Evolutionary conservation across 2,329 filamentous ascomycete genomes (phyloP), one percentile per base, ranked within the genome.

Genomic region (Trichoderma guizhouense): DNA sequence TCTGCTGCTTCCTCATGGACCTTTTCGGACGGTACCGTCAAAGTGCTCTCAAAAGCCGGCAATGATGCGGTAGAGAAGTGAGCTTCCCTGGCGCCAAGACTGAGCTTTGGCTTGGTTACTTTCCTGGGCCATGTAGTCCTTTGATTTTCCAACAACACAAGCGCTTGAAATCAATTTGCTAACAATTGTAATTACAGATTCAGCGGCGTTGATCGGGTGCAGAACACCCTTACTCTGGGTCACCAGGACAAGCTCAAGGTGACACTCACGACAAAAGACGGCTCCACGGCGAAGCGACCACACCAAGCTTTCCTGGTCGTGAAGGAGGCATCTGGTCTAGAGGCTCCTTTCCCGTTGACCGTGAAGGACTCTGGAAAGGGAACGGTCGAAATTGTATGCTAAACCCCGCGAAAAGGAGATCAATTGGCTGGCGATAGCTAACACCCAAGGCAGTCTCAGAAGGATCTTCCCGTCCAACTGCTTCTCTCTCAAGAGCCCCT

Each of bases 231-330:
- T 55, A 82, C 86, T 12, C 85, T 98, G 74, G 89, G 90, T 74
- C 82, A 86, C 69, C 81, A 88, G 69, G 94, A 97, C 79, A 90
- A 90, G 55, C 85, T 98, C 79, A 97, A 96, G 85, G 84, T 99
- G 75, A 83, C 90, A 75, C 84, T 99, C 77, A 97, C 94, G 39
- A 88, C 93, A 9, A 92, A 92, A 80, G 93, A 97, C 78, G 91
- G 89, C 79, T 90, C 90, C 82, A 91, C 90, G 76, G 87, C 89
- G 61, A 95, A 94, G 86, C 90, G 93, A 75, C 94, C 96, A 76
- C 96, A 99, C 83, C 96, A 99, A 83, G 94, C 94, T 7, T 98
- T 98, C 85, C 86, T 99, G 69, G 87, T 96, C 18, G 83, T 99
- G 72, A 91, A 89, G 77, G 94, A 98, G 76, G 84, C 86, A 14